Conservation (phyloP, 768 basidiomycete genomes). For the Lactarius hengduanensis region DNA sequence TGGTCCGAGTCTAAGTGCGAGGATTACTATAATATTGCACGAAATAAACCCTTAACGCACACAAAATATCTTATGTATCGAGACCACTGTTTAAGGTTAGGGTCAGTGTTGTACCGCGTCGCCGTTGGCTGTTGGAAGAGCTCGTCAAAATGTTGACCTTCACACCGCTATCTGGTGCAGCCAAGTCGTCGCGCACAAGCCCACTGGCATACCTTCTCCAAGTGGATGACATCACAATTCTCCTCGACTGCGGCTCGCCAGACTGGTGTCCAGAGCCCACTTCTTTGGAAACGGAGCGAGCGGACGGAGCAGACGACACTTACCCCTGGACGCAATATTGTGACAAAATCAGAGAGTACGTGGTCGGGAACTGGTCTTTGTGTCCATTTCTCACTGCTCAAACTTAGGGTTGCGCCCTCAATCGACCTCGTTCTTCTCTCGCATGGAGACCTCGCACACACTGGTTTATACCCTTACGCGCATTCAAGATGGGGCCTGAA, state of each 20-base stretch:
- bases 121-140: neutral
- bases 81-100: conserved; percentile 95
- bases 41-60: neutral
- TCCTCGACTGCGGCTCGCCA: conserved; percentile 93
- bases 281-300: conserved; percentile 31
- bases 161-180: conserved; percentile 85
- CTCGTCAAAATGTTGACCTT: conserved; percentile 82
- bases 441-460: conserved; percentile 86
- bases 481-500: conserved; percentile 82
- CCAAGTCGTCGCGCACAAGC: conserved; percentile 57
- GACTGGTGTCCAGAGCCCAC: conserved; percentile 72
- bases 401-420: conserved; percentile 67
- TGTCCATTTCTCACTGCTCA: neutral
- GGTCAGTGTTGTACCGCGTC: conserved; percentile 47
- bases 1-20: too few relatives aligned
- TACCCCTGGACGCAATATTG: conserved; percentile 67
- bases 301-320: conserved; percentile 35
- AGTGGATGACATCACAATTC: conserved; percentile 89
- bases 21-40: too few relatives aligned
- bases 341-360: conserved; percentile 63
- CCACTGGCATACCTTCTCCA: conserved; percentile 87
- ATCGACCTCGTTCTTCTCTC: conserved; percentile 92
- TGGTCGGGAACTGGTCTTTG: conserved; percentile 23
- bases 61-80: neutral
- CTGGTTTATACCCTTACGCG: conserved; percentile 92